A percentile compares a stretch with the other conserved stretches of the same genome.
These are phyloP conservation scores for Apophysomyces ossiformis DNA, from an alignment of 371 early-diverging fungal species.

Conservation along the genomic window DNA sequence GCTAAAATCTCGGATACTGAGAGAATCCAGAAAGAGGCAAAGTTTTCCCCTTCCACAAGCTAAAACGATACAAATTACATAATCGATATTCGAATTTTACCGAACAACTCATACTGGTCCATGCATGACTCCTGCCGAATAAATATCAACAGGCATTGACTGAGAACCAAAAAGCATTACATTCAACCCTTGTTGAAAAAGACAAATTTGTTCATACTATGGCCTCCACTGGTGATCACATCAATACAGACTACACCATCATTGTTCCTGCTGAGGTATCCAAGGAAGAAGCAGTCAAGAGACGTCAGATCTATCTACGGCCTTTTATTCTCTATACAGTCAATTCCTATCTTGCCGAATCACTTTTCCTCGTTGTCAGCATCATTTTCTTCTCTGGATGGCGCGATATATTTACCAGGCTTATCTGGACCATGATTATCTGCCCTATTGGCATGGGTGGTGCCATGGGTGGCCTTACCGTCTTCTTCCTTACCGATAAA, in stretches of 20 bases:
- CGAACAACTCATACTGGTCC: too few relatives aligned
- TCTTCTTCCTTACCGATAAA: conserved; percentile 18
- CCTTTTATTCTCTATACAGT: conserved; percentile 18
- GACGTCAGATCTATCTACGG: conserved; percentile 13
- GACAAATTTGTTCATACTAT: background rate
- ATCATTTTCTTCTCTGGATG: conserved; percentile 17
- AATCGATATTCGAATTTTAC: too few relatives aligned
- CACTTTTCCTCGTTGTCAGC: conserved; percentile 8
- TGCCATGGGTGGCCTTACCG: conserved; percentile 13
- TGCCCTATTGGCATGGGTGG: conserved; percentile 19
- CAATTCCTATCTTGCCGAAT: conserved; percentile 13
- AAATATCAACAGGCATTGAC: too few relatives aligned
- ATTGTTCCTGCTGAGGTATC: conserved; percentile 16
- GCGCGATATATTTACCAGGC: conserved; percentile 10
- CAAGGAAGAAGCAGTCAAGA: conserved; percentile 17
- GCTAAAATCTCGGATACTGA: too few relatives aligned
- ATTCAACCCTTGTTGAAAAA: too few relatives aligned
- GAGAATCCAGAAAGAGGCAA: too few relatives aligned
- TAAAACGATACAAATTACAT: too few relatives aligned
- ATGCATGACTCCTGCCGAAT: too few relatives aligned
- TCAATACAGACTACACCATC: conserved; percentile 2
- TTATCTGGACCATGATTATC: conserved; percentile 19
- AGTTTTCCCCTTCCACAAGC: too few relatives aligned
- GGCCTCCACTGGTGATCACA: background rate
- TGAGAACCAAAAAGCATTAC: too few relatives aligned